A percentile compares a stretch with the other conserved stretches of the same genome.
Conservation (phyloP, 1,284 basidiomycete genomes). For the Gomphus sp. region DNA sequence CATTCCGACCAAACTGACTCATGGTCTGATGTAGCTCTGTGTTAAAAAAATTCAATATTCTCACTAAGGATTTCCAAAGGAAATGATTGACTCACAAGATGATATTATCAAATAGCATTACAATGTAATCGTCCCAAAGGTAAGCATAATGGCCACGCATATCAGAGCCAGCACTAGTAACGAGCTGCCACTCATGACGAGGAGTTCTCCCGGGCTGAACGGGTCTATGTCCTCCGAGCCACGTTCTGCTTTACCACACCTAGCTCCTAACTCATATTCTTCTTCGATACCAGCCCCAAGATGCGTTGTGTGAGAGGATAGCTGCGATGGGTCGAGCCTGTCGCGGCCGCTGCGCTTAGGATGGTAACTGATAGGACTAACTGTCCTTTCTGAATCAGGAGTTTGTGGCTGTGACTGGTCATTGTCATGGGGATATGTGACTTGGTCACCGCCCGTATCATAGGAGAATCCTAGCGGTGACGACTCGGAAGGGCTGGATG, state of each 20-base stretch:
- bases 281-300: not conserved
- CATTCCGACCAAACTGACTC: too few species aligned
- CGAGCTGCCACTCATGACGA: not conserved
- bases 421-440: not conserved
- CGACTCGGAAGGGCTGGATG: conserved; percentile 1
- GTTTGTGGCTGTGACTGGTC: conserved; percentile 1
- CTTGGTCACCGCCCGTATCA: not conserved
- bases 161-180: conserved; percentile 1
- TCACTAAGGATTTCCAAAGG: not conserved
- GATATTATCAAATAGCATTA: not conserved
- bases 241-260: not conserved
- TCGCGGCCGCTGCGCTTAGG: not conserved
- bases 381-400: not conserved
- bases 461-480: conserved; percentile 4
- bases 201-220: conserved; percentile 1
- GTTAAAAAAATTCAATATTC: too few species aligned
- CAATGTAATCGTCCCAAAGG: not conserved
- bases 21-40: too few species aligned
- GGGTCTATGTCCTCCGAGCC: not conserved
- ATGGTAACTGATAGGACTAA: not conserved
- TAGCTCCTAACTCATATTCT: not conserved
- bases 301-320: not conserved
- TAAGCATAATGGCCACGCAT: not conserved
- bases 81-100: not conserved
- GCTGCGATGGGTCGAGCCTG: not conserved